Evolutionary conservation across 768 basidiomycete species (phyloP).

Genomic region (Russula foetens): DNA sequence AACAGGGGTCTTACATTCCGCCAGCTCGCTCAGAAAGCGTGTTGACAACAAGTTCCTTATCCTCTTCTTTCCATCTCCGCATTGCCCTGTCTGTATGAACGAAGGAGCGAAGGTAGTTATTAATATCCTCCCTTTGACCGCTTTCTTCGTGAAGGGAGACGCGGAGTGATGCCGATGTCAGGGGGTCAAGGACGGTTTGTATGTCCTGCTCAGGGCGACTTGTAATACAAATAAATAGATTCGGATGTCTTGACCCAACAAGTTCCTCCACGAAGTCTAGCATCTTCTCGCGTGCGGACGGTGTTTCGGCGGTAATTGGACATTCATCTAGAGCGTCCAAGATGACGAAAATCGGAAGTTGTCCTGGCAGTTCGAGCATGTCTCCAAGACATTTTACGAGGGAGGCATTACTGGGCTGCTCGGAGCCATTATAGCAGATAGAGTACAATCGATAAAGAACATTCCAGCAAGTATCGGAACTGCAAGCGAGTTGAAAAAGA

Average conservation of each 20-base stretch:
- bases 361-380: neutral
- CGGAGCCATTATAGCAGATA: neutral
- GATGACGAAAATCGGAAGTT: neutral
- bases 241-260: neutral
- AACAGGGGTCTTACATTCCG: neutral
- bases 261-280: neutral
- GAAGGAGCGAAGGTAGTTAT: neutral
- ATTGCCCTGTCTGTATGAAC: neutral
- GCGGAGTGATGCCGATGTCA: neutral
- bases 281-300: neutral
- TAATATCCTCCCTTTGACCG: neutral
- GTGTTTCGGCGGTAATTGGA: neutral
- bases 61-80: neutral
- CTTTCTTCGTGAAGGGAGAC: neutral
- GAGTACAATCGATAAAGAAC: neutral
- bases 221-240: neutral
- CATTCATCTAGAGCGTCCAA: conserved; percentile 1
- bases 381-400: neutral
- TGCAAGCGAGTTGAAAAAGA: neutral
- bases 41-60: neutral
- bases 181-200: neutral
- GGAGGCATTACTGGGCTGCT: neutral
- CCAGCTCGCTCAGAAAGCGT: neutral
- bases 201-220: conserved; percentile 7
- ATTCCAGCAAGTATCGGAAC: neutral